These are phyloP conservation scores for Thoreauomyces humboldtii DNA, from an alignment of 192 early-diverging fungal genomes.

Conservation along the genomic window DNA sequence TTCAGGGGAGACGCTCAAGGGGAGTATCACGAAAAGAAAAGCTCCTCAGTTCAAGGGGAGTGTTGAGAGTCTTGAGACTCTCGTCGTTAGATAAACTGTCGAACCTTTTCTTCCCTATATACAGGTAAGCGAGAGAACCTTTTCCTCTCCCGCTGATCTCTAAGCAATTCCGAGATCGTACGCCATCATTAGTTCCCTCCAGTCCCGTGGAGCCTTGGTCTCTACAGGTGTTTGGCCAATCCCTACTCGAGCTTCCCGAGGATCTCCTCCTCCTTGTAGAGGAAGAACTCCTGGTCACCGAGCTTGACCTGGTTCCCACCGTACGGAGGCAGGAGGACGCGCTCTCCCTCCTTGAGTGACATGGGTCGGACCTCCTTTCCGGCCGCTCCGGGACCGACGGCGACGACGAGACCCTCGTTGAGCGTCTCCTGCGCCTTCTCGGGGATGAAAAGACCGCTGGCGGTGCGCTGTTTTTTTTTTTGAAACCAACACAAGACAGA, in stretches of 20 bases:
- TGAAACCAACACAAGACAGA: background rate
- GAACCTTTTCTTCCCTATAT: too few relatives aligned
- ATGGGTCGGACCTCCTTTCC: conserved; percentile 74
- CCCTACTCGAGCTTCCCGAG: conserved; percentile 75
- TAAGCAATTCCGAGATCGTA: too few relatives aligned
- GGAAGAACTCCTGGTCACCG: conserved; percentile 80
- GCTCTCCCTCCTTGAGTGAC: conserved; percentile 86
- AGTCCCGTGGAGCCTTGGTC: too few relatives aligned
- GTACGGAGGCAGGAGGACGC: conserved; percentile 91
- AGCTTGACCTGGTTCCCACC: conserved; percentile 95
- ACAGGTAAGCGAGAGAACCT: too few relatives aligned
- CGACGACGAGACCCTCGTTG: conserved; percentile 94
- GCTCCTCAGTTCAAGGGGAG: too few relatives aligned
- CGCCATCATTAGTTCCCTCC: too few relatives aligned
- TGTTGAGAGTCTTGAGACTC: too few relatives aligned
- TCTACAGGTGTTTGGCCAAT: background rate
- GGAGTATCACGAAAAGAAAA: too few relatives aligned
- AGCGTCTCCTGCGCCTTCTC: conserved; percentile 97
- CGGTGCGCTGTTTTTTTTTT: too few relatives aligned
- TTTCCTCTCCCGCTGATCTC: too few relatives aligned
- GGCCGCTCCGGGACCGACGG: conserved; percentile 87
- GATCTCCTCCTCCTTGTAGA: conserved; percentile 92
- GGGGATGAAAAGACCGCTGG: conserved; percentile 93
- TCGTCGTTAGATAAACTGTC: too few relatives aligned
- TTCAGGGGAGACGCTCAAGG: too few relatives aligned